A percentile compares a stretch with the other conserved stretches of the same genome.
Conservation (phyloP, 2,329 filamentous ascomycete species). For the Ceratocystis huliohia region DNA sequence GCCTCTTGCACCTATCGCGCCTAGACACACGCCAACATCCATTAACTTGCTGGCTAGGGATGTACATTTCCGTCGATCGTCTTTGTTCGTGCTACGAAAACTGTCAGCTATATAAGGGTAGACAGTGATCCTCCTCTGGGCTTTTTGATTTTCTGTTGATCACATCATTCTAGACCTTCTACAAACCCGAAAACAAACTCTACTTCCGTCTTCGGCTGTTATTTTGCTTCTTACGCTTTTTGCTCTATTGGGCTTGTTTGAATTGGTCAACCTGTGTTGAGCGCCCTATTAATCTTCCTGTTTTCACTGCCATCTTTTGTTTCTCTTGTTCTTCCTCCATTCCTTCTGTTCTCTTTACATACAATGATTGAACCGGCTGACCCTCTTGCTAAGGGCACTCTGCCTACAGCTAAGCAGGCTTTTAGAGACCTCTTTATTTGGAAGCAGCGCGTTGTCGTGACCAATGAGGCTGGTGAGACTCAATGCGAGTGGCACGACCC, state of each 20-base stretch:
- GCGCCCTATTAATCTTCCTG: not conserved
- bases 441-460: conserved; percentile 59
- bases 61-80: conserved; percentile 7
- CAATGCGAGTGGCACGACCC: conserved; percentile 56
- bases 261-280: not conserved
- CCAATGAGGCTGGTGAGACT: conserved; percentile 51
- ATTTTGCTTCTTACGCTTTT: not conserved
- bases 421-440: conserved; percentile 55
- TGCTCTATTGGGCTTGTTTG: not conserved
- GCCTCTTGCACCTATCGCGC: not conserved
- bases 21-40: not conserved
- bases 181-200: not conserved
- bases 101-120: not conserved
- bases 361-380: conserved; percentile 42
- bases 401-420: conserved; percentile 52
- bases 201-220: not conserved
- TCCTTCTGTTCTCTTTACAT: not conserved
- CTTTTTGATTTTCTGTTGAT: conserved; percentile 4
- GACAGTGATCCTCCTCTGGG: not conserved
- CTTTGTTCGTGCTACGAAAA: not conserved
- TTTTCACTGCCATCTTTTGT: not conserved
- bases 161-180: not conserved
- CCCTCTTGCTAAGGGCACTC: conserved; percentile 51
- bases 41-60: not conserved
- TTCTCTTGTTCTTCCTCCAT: conserved; percentile 17